Conservation (phyloP, 2,329 filamentous ascomycete genomes). For the Venturia oleaginea region DNA sequence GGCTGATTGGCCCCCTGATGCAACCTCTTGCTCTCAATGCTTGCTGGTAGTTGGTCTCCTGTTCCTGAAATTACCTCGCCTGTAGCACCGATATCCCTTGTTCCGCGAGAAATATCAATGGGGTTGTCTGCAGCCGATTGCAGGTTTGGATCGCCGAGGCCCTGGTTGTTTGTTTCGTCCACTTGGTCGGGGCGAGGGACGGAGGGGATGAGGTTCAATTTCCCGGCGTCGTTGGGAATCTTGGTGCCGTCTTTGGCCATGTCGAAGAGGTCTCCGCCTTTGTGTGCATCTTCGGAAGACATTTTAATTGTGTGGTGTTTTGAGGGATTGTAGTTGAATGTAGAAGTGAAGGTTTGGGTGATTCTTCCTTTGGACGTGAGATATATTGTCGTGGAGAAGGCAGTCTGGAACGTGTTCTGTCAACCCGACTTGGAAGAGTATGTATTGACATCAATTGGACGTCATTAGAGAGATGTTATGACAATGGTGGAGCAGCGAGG, state of each 20-base stretch:
- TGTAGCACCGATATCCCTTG: constrained; percentile 25
- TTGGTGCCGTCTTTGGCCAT: constrained; percentile 28
- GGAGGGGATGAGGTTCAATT: constrained; percentile 38
- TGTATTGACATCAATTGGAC: background rate
- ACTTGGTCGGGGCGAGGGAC: constrained; percentile 39
- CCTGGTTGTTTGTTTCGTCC: constrained; percentile 27
- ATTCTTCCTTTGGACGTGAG: background rate
- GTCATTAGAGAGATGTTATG: background rate
- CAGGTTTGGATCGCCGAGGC: constrained; percentile 26
- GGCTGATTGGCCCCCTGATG: constrained; percentile 21
- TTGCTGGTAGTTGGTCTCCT: constrained; percentile 24
- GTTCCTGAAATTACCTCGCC: constrained; percentile 28
- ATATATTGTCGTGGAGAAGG: background rate
- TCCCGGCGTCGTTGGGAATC: constrained; percentile 39
- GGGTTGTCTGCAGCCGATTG: constrained; percentile 40
- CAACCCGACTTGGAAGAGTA: background rate
- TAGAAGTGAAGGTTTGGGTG: background rate
- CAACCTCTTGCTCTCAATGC: constrained; percentile 26
- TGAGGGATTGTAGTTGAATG: background rate
- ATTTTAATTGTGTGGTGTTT: background rate
- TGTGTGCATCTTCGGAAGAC: constrained; percentile 18
- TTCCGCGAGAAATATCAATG: constrained; percentile 35
- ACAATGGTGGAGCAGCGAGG: background rate
- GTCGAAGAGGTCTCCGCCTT: constrained; percentile 27
- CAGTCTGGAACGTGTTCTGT: background rate